These are phyloP conservation scores for Aspergillus kassunensis DNA, from an alignment of 495 filamentous ascomycete genomes.

Conservation along the genomic window DNA sequence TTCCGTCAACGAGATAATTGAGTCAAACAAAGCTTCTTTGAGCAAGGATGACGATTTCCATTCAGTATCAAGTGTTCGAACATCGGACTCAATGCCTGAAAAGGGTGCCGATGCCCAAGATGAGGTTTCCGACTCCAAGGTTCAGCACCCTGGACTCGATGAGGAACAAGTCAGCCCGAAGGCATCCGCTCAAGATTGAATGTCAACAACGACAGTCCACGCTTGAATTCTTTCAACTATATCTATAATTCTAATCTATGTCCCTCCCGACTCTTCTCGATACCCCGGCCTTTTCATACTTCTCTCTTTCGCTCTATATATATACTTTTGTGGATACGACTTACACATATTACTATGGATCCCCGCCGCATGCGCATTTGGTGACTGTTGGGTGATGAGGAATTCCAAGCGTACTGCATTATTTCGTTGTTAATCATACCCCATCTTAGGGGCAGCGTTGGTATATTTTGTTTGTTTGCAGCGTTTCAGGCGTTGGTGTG, in stretches of 20 bases:
- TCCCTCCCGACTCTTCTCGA: background rate
- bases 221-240: background rate
- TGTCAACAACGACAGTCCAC: background rate
- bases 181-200: background rate
- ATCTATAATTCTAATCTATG: background rate
- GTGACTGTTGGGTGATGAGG: background rate
- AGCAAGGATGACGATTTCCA: slow-evolving; percentile 44
- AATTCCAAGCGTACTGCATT: no score
- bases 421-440: no score
- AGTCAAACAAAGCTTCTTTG: slow-evolving; percentile 19
- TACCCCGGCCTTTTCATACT: background rate
- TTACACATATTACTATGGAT: background rate
- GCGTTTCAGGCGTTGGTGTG: background rate
- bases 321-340: background rate
- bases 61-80: slow-evolving; percentile 39
- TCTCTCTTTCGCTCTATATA: slow-evolving; percentile 3
- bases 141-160: background rate
- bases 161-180: background rate
- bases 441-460: background rate
- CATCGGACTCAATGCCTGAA: slow-evolving; percentile 15
- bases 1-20: slow-evolving; percentile 17
- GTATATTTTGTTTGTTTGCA: background rate
- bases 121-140: background rate
- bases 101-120: slow-evolving; percentile 7
- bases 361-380: background rate